phyloP scores from a whole-genome alignment of 2,329 filamentous ascomycete genomes.

The Aphanocladium album region DNA sequence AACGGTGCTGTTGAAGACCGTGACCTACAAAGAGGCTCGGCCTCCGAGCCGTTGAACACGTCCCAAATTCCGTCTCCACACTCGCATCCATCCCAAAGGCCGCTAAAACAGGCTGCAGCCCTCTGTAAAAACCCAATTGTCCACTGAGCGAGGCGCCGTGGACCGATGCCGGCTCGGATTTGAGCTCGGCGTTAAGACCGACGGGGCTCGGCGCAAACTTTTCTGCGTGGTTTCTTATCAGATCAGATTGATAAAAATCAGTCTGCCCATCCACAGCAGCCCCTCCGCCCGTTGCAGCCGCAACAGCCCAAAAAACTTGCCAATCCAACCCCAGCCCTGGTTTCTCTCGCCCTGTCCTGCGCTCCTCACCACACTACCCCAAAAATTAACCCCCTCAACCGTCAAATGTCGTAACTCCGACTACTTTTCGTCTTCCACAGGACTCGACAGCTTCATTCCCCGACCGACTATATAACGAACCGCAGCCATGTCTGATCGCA shows the following conservation, averaged over 20 bases:
- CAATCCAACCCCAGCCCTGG: conserved; percentile 8
- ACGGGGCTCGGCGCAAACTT: conserved; percentile 20
- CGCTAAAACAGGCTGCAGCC: not conserved
- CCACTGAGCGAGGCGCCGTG: not conserved
- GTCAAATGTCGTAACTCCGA: conserved; percentile 33
- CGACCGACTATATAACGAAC: not conserved
- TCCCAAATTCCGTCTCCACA: not conserved
- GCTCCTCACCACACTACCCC: not conserved
- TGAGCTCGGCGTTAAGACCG: conserved; percentile 13
- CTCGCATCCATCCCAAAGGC: not conserved
- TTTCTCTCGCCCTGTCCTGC: not conserved
- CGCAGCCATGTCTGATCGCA: conserved; percentile 28
- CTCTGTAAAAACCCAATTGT: not conserved
- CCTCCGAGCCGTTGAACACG: conserved; percentile 5
- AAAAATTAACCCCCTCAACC: not conserved
- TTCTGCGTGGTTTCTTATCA: conserved; percentile 28
- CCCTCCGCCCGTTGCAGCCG: conserved; percentile 17
- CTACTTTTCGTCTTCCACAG: conserved; percentile 16
- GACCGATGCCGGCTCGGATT: conserved; percentile 13
- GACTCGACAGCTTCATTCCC: conserved; percentile 9
- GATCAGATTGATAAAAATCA: conserved; percentile 37
- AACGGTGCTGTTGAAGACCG: not conserved
- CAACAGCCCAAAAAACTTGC: not conserved
- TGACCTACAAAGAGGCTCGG: not conserved
- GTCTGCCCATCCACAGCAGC: conserved; percentile 20